phyloP scores from a whole-genome alignment of 139 green algal species.

The Chlamydomonas incerta region DNA sequence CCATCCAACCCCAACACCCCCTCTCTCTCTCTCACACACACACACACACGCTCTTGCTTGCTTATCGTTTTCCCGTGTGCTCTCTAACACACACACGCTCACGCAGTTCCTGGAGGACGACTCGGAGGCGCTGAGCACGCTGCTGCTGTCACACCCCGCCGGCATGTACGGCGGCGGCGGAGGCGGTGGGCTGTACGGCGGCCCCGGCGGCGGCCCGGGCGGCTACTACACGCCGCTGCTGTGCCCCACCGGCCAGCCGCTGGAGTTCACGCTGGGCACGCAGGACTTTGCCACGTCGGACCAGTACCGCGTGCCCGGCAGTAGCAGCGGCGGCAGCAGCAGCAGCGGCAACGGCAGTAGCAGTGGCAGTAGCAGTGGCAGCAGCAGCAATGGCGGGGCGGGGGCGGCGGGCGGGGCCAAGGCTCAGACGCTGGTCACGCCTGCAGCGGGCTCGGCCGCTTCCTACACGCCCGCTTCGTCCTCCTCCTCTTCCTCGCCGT shows the following conservation, averaged over 20 bases:
- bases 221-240: no score
- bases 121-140: not conserved
- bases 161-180: not conserved
- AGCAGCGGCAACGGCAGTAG: no score
- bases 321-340: no score
- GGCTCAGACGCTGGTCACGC: no score
- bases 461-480: not conserved
- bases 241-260: no score
- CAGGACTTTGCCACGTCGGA: not conserved
- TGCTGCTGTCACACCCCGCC: slow-evolving; percentile 5
- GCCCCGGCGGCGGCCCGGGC: not conserved
- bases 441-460: not conserved
- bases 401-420: no score
- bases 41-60: no score
- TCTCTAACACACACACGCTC: not conserved
- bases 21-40: not conserved
- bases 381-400: no score
- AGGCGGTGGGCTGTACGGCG: not conserved
- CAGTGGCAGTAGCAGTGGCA: no score
- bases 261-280: not conserved
- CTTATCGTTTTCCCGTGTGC: no score
- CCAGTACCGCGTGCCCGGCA: not conserved
- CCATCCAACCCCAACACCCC: not conserved
- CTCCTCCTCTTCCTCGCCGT: not conserved
- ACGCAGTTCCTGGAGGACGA: slow-evolving; percentile 61